A percentile compares a stretch with the other conserved stretches of the same genome.
Conservation (phyloP, 2,329 filamentous ascomycete species). For the Apiospora rasikravindrae region DNA sequence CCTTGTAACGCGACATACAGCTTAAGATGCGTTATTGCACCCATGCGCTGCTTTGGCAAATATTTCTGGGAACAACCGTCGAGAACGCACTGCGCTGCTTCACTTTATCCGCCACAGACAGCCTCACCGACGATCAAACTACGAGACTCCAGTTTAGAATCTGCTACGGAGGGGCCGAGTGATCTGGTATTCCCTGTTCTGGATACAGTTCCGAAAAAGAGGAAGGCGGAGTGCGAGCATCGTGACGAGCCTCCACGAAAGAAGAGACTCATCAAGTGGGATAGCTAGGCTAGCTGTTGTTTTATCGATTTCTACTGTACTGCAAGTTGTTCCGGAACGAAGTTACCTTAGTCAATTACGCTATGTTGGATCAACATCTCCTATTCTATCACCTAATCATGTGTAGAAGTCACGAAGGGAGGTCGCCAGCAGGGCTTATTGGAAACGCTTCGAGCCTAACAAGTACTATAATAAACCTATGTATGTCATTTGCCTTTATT, state of each 20-base stretch:
- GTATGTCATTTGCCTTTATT: neutral
- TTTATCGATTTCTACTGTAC: neutral
- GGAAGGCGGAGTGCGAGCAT: neutral
- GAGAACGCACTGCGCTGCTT: neutral
- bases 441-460: too few relatives aligned
- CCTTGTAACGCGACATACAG: neutral
- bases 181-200: neutral
- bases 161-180: neutral
- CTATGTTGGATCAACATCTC: neutral
- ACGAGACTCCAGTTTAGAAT: neutral
- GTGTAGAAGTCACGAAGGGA: neutral
- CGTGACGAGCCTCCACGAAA: neutral
- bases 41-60: neutral
- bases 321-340: neutral
- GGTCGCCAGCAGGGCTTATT: neutral
- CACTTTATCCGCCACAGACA: neutral
- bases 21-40: neutral
- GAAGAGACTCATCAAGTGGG: neutral
- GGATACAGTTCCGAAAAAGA: neutral
- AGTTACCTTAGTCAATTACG: neutral
- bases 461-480: neutral
- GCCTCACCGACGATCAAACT: neutral
- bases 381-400: neutral
- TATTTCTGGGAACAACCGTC: neutral
- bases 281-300: neutral